phyloP scores from a whole-genome alignment of 805 yeast genomes.

The Starmerella scarabaei region DNA sequence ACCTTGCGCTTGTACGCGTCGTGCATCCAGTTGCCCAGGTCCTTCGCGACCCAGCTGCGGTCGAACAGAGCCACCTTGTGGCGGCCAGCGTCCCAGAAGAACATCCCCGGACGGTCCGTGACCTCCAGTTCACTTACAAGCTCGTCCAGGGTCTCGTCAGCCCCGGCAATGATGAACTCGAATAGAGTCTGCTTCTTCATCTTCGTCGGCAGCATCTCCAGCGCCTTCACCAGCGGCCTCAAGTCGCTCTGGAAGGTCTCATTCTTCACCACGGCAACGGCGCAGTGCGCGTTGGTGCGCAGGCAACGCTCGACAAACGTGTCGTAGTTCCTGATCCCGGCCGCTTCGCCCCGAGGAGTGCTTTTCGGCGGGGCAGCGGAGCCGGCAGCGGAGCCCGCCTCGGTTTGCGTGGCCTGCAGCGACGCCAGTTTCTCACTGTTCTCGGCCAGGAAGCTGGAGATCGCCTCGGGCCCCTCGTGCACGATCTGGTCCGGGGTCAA shows the following conservation, averaged over 20 bases:
- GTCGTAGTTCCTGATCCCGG: constrained; percentile 11
- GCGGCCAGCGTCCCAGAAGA: constrained; percentile 13
- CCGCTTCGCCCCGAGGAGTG: constrained; percentile 5
- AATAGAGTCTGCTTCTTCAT: constrained; percentile 9
- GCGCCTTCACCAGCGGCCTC: constrained; percentile 9
- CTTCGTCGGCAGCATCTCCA: constrained; percentile 8
- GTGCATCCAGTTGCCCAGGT: constrained; percentile 7
- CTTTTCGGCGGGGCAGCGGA: constrained; percentile 10
- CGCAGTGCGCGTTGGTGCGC: constrained; percentile 16
- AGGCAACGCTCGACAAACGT: constrained; percentile 15
- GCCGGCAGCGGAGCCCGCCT: constrained; percentile 1
- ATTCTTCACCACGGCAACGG: constrained; percentile 11
- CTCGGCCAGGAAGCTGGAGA: constrained; percentile 13
- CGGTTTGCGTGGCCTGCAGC: not conserved
- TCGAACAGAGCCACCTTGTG: constrained; percentile 6
- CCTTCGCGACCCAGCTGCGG: constrained; percentile 9
- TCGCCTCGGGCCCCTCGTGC: constrained; percentile 22
- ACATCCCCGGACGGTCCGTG: constrained; percentile 13
- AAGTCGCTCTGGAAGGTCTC: constrained; percentile 12
- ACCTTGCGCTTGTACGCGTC: constrained; percentile 8
- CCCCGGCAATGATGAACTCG: constrained; percentile 16
- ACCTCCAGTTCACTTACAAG: constrained; percentile 13
- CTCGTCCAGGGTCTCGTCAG: constrained; percentile 9
- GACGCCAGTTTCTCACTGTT: constrained; percentile 1
- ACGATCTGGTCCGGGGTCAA: constrained; percentile 20